A percentile compares a stretch with the other conserved stretches of the same genome.
Evolutionary conservation across 108 stramenopile species (phyloP).

Genomic region (Cyclostephanos tholiformis): DNA sequence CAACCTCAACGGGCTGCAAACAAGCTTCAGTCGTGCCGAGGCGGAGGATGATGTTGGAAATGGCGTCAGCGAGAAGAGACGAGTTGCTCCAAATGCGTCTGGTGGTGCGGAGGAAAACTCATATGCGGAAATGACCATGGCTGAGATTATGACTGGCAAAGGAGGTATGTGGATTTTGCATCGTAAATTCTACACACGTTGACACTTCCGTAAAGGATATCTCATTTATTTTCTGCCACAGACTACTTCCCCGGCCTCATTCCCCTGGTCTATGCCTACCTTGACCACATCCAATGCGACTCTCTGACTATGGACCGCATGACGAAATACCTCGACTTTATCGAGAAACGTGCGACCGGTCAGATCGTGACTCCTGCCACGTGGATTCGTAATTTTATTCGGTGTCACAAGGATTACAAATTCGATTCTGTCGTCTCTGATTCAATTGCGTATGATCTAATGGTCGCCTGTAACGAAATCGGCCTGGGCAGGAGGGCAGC

Average conservation of each 20-base stretch:
- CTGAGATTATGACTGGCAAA: conserved; percentile 96
- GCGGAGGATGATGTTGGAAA: conserved; percentile 37
- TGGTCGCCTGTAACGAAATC: conserved; percentile 86
- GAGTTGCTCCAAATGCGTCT: conserved; percentile 64
- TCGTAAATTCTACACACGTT: neutral
- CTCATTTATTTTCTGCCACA: neutral
- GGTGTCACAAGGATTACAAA: conserved; percentile 92
- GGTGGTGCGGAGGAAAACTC: conserved; percentile 86
- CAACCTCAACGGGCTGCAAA: conserved; percentile 19
- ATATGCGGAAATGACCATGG: conserved; percentile 97
- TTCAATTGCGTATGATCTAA: conserved; percentile 89
- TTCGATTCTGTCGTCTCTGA: conserved; percentile 92
- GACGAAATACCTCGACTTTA: conserved; percentile 80
- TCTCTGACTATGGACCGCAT: conserved; percentile 73
- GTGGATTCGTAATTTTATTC: conserved; percentile 94
- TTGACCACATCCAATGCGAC: conserved; percentile 95
- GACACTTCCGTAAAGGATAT: neutral
- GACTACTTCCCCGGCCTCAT: conserved; percentile 98
- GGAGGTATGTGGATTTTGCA: conserved; percentile 45
- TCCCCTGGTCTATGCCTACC: conserved; percentile 93
- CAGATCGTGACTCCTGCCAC: conserved; percentile 93
- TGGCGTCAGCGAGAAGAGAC: conserved; percentile 65
- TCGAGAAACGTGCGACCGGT: conserved; percentile 88
- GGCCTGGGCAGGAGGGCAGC: conserved; percentile 82
- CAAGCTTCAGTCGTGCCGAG: conserved; percentile 23